A percentile compares a stretch with the other conserved stretches of the same genome.
Conservation (phyloP, 1,284 basidiomycete species). For the Microbotryomycetes sp. region DNA sequence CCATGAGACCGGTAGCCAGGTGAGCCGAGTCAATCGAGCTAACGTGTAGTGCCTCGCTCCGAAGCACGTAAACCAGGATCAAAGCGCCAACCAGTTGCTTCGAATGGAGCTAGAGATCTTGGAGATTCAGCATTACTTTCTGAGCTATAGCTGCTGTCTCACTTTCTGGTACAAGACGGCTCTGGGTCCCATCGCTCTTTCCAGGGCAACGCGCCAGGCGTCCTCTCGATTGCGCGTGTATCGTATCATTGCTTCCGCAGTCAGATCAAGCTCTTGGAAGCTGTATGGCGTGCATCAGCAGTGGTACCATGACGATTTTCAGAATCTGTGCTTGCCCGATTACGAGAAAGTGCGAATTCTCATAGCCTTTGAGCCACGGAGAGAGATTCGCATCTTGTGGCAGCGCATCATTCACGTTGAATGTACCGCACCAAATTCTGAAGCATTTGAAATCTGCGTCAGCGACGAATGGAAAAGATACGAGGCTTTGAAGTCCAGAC, state of each 20-base stretch:
- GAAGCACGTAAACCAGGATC: slow-evolving; percentile 66
- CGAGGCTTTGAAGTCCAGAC: neutral
- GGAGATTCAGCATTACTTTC: neutral
- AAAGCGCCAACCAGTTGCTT: slow-evolving; percentile 89
- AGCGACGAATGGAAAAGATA: no score
- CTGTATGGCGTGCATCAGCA: neutral
- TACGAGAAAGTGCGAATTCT: slow-evolving; percentile 15
- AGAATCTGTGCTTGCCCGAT: slow-evolving; percentile 3
- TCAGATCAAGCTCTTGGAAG: slow-evolving; percentile 34
- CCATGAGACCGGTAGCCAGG: slow-evolving; percentile 86
- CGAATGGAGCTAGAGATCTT: slow-evolving; percentile 52
- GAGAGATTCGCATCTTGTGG: slow-evolving; percentile 1
- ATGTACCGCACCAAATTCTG: slow-evolving; percentile 18
- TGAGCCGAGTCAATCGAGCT: slow-evolving; percentile 67
- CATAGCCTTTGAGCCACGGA: slow-evolving; percentile 3
- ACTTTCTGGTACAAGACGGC: slow-evolving; percentile 15
- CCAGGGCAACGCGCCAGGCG: slow-evolving; percentile 24
- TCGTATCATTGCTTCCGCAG: slow-evolving; percentile 31
- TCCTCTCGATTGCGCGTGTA: slow-evolving; percentile 29
- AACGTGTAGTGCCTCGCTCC: slow-evolving; percentile 45
- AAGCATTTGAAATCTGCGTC: neutral
- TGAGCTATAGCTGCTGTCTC: neutral
- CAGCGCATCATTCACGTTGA: slow-evolving; percentile 26
- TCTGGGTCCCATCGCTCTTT: slow-evolving; percentile 1
- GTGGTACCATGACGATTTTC: neutral